A percentile compares a stretch with the other conserved stretches of the same genome.
phyloP scores from a whole-genome alignment of 805 yeast species.

The Diddensiella transvaalensis region DNA sequence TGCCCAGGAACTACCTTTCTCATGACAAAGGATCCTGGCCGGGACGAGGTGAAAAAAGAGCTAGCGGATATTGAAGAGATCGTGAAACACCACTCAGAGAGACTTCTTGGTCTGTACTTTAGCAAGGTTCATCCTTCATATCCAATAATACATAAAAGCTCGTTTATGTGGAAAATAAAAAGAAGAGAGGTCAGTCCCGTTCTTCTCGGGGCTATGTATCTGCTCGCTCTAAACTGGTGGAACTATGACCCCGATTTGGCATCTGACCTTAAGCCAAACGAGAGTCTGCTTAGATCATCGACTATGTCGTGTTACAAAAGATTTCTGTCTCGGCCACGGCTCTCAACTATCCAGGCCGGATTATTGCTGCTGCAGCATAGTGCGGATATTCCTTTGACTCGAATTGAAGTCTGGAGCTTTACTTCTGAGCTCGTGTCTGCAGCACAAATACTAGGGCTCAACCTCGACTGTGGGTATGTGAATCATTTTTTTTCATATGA shows the following conservation, averaged over 20 bases:
- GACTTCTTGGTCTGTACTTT: constrained; percentile 24
- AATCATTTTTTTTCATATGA: too few species aligned
- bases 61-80: constrained; percentile 22
- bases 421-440: constrained; percentile 28
- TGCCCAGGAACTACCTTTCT: constrained; percentile 24
- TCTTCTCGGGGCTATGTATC: constrained; percentile 26
- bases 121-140: constrained; percentile 27
- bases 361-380: constrained; percentile 31
- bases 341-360: constrained; percentile 38
- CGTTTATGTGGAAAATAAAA: constrained; percentile 16
- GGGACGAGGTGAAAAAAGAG: constrained; percentile 18
- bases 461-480: constrained; percentile 23
- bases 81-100: constrained; percentile 23
- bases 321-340: constrained; percentile 30
- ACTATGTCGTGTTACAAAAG: constrained; percentile 22
- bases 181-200: constrained; percentile 24
- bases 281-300: constrained; percentile 17
- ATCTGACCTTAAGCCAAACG: constrained; percentile 20
- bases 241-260: constrained; percentile 23
- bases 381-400: constrained; percentile 15
- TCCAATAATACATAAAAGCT: constrained; percentile 26
- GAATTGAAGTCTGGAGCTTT: constrained; percentile 23
- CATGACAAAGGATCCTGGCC: constrained; percentile 24
- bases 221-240: constrained; percentile 28
- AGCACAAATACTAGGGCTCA: constrained; percentile 26